phyloP scores from a whole-genome alignment of 2,329 filamentous ascomycete genomes.

The Neospermospora avenae region DNA sequence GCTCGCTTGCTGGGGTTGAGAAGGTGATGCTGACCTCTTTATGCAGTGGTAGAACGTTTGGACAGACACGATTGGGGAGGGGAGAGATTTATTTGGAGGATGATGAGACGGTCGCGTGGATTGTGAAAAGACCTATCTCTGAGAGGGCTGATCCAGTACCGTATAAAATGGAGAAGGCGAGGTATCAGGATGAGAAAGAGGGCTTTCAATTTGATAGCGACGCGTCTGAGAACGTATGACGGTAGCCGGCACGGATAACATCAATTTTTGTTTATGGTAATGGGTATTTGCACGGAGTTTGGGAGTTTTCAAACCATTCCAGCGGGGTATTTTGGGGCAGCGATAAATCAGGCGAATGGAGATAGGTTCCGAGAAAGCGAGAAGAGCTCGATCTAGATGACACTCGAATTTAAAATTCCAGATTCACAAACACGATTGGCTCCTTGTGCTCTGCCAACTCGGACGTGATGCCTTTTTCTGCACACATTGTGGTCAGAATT shows the following conservation, averaged over 20 bases:
- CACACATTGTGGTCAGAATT: too few species aligned
- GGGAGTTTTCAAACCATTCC: too few species aligned
- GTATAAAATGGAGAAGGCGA: not conserved
- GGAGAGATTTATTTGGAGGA: constrained; percentile 28
- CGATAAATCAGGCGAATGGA: too few species aligned
- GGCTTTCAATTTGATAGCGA: constrained; percentile 20
- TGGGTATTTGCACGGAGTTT: too few species aligned
- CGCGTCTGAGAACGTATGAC: constrained; percentile 16
- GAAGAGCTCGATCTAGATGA: too few species aligned
- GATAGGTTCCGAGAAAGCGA: too few species aligned
- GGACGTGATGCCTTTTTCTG: too few species aligned
- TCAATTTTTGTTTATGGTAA: not conserved
- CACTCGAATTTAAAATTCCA: too few species aligned
- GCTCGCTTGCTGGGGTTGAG: not conserved
- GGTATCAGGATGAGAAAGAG: constrained; percentile 12
- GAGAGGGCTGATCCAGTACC: constrained; percentile 3
- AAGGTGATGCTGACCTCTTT: not conserved
- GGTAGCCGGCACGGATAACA: not conserved
- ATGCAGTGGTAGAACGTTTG: constrained; percentile 1
- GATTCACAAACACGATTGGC: too few species aligned
- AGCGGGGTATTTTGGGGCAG: too few species aligned
- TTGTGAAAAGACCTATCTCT: constrained; percentile 19
- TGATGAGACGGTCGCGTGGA: constrained; percentile 20
- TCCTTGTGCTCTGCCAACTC: too few species aligned
- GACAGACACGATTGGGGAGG: not conserved